phyloP scores from a whole-genome alignment of 331 rosid species.

The Saraca asoca region DNA sequence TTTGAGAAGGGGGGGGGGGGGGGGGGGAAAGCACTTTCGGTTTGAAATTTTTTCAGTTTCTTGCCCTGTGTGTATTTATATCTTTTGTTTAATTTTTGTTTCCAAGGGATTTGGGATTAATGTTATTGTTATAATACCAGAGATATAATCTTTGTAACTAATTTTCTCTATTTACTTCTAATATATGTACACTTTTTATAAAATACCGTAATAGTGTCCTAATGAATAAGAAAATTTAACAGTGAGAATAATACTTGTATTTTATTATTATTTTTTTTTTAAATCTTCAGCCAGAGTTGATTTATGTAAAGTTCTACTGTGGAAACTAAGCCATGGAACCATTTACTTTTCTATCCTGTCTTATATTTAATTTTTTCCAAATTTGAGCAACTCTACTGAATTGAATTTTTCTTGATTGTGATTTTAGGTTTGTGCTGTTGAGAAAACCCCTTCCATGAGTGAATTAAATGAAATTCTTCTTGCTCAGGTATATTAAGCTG shows the following conservation, averaged over 20 bases:
- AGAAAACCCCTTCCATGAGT: slow-evolving; percentile 98
- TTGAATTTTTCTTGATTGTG: slow-evolving; percentile 39
- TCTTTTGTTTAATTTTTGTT: slow-evolving; percentile 15
- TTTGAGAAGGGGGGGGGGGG: neutral
- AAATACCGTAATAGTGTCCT: slow-evolving; percentile 16
- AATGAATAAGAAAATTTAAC: slow-evolving; percentile 1
- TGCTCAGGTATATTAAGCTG: slow-evolving; percentile 74
- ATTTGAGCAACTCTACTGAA: slow-evolving; percentile 12
- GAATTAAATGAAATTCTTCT: slow-evolving; percentile 89
- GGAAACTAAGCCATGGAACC: slow-evolving; percentile 5
- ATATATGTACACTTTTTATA: slow-evolving; percentile 4
- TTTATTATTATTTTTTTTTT: slow-evolving; percentile 20
- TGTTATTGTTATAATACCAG: neutral
- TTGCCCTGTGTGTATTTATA: slow-evolving; percentile 1
- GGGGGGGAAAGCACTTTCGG: too few relatives aligned
- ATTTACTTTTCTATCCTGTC: slow-evolving; percentile 17
- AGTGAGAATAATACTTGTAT: slow-evolving; percentile 18
- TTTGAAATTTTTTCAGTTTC: neutral
- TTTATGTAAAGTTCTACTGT: slow-evolving; percentile 8
- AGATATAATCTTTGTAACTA: too few relatives aligned
- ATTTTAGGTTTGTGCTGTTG: slow-evolving; percentile 85
- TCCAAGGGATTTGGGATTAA: slow-evolving; percentile 20
- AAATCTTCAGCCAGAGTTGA: slow-evolving; percentile 16
- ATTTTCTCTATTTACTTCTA: neutral
- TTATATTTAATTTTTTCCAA: slow-evolving; percentile 24